Base-by-base conservation (phyloP, 306 rosid species). In the Dalbergia cochinchinensis region DNA sequence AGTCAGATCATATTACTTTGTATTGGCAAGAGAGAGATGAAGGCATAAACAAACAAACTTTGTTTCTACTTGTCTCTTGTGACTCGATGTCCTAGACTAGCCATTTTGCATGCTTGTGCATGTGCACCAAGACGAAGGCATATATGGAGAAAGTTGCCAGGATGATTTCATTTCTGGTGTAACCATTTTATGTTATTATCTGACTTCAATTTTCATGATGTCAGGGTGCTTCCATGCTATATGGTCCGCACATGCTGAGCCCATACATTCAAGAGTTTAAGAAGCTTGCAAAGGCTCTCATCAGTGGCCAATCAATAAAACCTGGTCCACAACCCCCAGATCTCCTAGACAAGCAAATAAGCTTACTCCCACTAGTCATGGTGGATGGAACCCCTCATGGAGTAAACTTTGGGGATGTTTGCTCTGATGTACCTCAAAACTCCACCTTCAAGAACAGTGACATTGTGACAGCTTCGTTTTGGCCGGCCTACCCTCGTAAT, bases 401-500 rank as follows among this genome's bases (percentile, higher is more conserved):
- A 2, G 84, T 77, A 59, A 82, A 81, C 11, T 94, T 94, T 13
- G 97, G 97, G 22, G 98, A 94, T 68, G 87, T 87, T 71, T 73
- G 53, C 74, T 77, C 87, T 1, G 97, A 94, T 54, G 84, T 94
- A 60, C 94, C 90, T 13, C 58, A 78, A 59, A 92, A 94, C 76
- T 83, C 97, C 34, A 88, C 94, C 69, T 94, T 91, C 69, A 88
- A 83, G 73, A 85, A 77, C 73, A 97, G 94, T 20, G 89, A 90
- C 47, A 77, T 51, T 84, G 97, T 87, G 69, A 68, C 88, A 0
- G 97, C 78, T 42, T 74, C 86, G 42, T 94, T 94, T 88, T 92
- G 97, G 97, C 82, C 98, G 0, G 97, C 94, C 13, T 94, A 97
- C 72, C 98, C 97, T 66, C 91, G 98, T 0, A 94, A 94, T 16